Evolutionary conservation across 2,329 filamentous ascomycete species (phyloP), one percentile per base, ranked within the genome.

Genomic region (Fusarium robinianum): DNA sequence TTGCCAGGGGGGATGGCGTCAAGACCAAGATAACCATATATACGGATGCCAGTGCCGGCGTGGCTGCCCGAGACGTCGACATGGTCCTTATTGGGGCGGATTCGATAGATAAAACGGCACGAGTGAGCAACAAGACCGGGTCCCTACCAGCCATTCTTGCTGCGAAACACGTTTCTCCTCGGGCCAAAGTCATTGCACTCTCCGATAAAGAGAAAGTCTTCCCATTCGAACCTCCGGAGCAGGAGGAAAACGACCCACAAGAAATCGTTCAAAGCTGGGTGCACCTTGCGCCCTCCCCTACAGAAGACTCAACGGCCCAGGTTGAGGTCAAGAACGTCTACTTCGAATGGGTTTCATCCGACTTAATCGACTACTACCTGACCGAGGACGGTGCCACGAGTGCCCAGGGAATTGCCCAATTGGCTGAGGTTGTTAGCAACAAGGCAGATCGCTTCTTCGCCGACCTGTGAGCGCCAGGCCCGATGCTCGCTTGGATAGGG

Each of bases 81-180:
- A 38, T 84, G 2, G 66, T 88, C 2, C 65, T 88, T 4, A 67
- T 88, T 1, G 84, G 84, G 1, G 82, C 83, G 2, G 84, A 88
- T 58, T 69, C 79, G 5, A 81, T 88, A 41, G 76, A 78, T 9
- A 62, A 67, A 1, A 61, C 67, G 1, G 84, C 82, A 2, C 76
- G 79, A 19, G 78, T 87, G 12, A 81, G 76, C 62, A 88, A 87
- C 65, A 88, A 87, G 64, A 81, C 75, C 0, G 84, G 84, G 0
- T 84, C 81, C 2, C 64, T 87, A 6, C 75, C 81, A 1, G 75
- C 79, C 2, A 73, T 80, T 0, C 67, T 86, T 2, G 73, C 77
- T 35, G 76, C 79, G 6, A 79, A 72, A 39, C 63, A 77, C 35
- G 63, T 78, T 3, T 71, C 73, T 4, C 71, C 74, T 1, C 46